Evolutionary conservation across 345 rosid genomes (phyloP).

Genomic region (Eucalyptus lansdowneana): DNA sequence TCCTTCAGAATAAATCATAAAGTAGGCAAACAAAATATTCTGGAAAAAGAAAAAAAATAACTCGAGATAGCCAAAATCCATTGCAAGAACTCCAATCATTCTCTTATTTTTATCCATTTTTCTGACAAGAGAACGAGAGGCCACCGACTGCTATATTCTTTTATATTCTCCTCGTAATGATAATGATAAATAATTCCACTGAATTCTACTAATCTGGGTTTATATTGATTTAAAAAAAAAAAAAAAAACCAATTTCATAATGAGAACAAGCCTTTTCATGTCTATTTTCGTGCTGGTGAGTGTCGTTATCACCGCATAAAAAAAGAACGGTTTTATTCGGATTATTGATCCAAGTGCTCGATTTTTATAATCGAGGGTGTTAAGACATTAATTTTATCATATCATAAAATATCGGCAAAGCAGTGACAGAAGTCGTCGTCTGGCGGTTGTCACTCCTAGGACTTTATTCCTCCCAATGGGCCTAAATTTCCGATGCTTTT

Average conservation of each 20-base stretch:
- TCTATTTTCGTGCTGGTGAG: slow-evolving; percentile 12
- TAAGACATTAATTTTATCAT: background rate
- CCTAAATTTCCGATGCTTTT: slow-evolving; percentile 14
- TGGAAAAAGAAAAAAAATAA: background rate
- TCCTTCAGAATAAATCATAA: background rate
- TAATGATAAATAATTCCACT: background rate
- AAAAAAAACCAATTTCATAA: background rate
- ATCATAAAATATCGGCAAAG: background rate
- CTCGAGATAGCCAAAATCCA: background rate
- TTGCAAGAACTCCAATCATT: background rate
- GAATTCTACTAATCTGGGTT: background rate
- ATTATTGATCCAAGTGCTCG: background rate
- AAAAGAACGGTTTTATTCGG: background rate
- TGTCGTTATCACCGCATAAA: slow-evolving; percentile 11
- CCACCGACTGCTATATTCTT: background rate
- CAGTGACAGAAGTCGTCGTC: slow-evolving; percentile 22
- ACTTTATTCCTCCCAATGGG: background rate
- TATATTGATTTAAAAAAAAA: background rate
- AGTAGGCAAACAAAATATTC: background rate
- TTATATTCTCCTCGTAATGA: background rate
- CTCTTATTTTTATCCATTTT: background rate
- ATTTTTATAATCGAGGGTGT: background rate
- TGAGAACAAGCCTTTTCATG: slow-evolving; percentile 2
- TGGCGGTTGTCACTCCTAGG: slow-evolving; percentile 25
- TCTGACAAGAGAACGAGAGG: background rate